Conservation (phyloP, 495 filamentous ascomycete genomes). For the Podospora sp. region DNA sequence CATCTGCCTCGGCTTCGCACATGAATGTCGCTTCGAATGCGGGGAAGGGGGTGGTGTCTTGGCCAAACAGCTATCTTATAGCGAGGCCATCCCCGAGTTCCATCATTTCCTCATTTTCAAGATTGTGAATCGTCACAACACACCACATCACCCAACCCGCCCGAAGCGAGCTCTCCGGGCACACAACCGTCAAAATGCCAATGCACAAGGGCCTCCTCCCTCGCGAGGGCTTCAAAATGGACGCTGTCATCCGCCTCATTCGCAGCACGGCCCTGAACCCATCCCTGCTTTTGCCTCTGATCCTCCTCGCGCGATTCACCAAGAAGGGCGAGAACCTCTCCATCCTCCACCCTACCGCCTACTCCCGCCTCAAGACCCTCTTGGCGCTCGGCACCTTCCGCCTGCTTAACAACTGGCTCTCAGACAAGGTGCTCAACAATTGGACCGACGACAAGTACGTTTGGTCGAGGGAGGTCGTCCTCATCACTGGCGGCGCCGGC, state of each 20-base stretch:
- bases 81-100: neutral
- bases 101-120: neutral
- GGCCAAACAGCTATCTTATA: neutral
- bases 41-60: neutral
- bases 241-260: constrained; percentile 58
- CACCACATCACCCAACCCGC: too few relatives aligned
- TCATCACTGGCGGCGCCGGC: constrained; percentile 71
- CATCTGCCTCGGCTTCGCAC: neutral
- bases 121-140: neutral
- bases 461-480: constrained; percentile 69
- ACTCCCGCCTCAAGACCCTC: constrained; percentile 50
- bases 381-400: constrained; percentile 53
- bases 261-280: constrained; percentile 62
- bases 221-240: constrained; percentile 62
- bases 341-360: constrained; percentile 51
- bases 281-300: constrained; percentile 58
- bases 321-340: constrained; percentile 55
- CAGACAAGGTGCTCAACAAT: constrained; percentile 61
- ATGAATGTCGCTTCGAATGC: neutral
- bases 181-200: constrained; percentile 42
- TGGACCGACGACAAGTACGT: constrained; percentile 62
- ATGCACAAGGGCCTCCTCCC: constrained; percentile 52
- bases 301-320: constrained; percentile 62
- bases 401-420: constrained; percentile 53
- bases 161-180: too few relatives aligned